A percentile compares a stretch with the other conserved stretches of the same genome.
These are phyloP conservation scores for Helichrysum umbraculigerum DNA, from an alignment of 129 eudicot species.

Conservation along the genomic window DNA sequence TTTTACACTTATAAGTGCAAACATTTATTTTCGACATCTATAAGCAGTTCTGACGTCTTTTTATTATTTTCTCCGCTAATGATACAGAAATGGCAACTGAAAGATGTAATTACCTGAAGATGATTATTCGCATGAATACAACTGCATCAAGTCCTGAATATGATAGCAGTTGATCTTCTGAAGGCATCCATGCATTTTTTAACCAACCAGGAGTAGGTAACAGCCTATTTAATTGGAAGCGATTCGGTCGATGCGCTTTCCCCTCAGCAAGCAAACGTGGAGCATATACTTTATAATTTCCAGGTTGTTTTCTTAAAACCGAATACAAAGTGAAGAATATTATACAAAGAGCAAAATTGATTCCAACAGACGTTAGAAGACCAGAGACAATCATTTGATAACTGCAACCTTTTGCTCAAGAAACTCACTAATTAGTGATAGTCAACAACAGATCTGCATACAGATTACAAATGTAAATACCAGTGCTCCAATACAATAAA, in stretches of 20 bases:
- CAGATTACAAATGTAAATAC: slow-evolving; percentile 1
- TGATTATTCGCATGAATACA: slow-evolving; percentile 58
- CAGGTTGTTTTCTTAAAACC: slow-evolving; percentile 62
- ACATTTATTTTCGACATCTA: too few relatives aligned
- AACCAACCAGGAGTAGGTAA: slow-evolving; percentile 62
- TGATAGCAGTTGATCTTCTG: slow-evolving; percentile 57
- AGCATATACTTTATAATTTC: slow-evolving; percentile 45
- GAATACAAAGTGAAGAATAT: slow-evolving; percentile 60
- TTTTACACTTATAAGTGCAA: too few relatives aligned
- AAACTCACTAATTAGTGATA: slow-evolving; percentile 24
- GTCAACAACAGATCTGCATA: slow-evolving; percentile 39
- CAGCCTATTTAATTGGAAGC: slow-evolving; percentile 35
- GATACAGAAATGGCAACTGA: background rate
- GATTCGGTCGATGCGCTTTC: slow-evolving; percentile 17
- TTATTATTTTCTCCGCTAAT: too few relatives aligned
- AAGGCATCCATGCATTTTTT: slow-evolving; percentile 51
- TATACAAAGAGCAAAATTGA: slow-evolving; percentile 56
- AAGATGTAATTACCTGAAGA: slow-evolving; percentile 52
- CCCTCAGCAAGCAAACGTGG: slow-evolving; percentile 50
- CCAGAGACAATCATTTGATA: slow-evolving; percentile 65
- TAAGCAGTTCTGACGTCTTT: background rate
- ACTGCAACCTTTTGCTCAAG: slow-evolving; percentile 7
- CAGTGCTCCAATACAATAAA: slow-evolving; percentile 2
- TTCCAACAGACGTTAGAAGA: slow-evolving; percentile 64
- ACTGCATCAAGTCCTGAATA: slow-evolving; percentile 75